Evolutionary conservation across 371 early-diverging fungal species (phyloP).

Genomic region (Rhizopus stolonifer): DNA sequence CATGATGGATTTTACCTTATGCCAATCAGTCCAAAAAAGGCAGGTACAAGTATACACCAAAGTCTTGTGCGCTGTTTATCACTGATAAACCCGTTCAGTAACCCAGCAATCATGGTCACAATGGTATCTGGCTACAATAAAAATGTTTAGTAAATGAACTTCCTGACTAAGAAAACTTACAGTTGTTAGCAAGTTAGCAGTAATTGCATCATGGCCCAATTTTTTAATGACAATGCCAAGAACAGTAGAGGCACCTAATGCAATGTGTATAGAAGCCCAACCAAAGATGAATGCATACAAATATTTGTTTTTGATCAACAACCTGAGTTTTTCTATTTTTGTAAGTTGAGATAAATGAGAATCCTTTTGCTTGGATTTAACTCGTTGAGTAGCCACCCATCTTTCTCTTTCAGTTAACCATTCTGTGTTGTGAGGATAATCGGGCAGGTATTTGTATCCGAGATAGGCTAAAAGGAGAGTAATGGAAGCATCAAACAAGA

Average conservation of each 20-base stretch:
- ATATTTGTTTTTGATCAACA: constrained; percentile 29
- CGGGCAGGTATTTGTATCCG: constrained; percentile 37
- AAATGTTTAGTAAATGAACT: neutral
- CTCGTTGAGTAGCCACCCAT: constrained; percentile 29
- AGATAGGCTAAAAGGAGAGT: constrained; percentile 31
- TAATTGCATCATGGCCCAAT: constrained; percentile 44
- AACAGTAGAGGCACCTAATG: constrained; percentile 37
- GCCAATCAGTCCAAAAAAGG: constrained; percentile 32
- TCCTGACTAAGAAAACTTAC: constrained; percentile 22
- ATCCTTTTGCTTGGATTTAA: constrained; percentile 3
- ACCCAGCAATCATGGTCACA: constrained; percentile 38
- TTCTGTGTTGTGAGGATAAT: constrained; percentile 45
- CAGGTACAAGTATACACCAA: constrained; percentile 42
- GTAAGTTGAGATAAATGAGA: neutral
- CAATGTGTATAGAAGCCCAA: constrained; percentile 41
- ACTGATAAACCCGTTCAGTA: constrained; percentile 42
- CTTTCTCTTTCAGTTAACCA: constrained; percentile 38
- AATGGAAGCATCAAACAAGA: constrained; percentile 39
- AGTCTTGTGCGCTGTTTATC: constrained; percentile 36
- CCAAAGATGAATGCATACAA: constrained; percentile 38
- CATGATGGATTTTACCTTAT: constrained; percentile 28
- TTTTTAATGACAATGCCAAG: constrained; percentile 49
- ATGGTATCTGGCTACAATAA: constrained; percentile 39
- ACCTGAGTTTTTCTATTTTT: constrained; percentile 9
- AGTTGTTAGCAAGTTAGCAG: constrained; percentile 46